Evolutionary conservation across 306 rosid species (phyloP), one percentile per base, ranked within the genome.

Genomic region (Castanopsis chinensis): DNA sequence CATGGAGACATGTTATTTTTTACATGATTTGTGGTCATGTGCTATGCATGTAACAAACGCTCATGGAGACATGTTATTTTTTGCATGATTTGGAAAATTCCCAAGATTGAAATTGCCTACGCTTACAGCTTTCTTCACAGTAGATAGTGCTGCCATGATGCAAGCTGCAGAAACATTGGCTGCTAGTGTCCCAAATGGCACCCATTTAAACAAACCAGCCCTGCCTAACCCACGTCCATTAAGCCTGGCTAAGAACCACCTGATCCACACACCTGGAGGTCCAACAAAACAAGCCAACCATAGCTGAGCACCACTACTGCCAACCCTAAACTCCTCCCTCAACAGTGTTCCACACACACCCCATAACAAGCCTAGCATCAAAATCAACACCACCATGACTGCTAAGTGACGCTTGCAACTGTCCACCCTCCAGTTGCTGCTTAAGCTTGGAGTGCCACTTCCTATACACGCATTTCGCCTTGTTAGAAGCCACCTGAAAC

Each of bases 121-220:
- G 18, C 93, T 79, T 77, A 90, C 97, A 63, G 80, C 93, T 78
- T 85, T 80, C 83, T 82, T 87, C 59, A 84, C 32, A 30, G 77
- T 83, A 45, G 97, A 72, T 27, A 92, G 93, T 18, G 96, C 93
- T 65, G 97, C 97, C 97, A 91, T 89, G 81, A 90, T 30, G 60
- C 90, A 91, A 73, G 97, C 92, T 53, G 97, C 97, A 10, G 91
- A 87, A 37, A 94, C 94, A 87, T 92, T 95, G 17, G 93, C 97
- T 71, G 78, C 85, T 20, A 93, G 77, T 28, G 98, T 93, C 55
- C 98, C 93, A 74, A 90, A 86, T 13, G 91, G 97, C 82, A 91
- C 30, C 98, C 97, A 90, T 80, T 82, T 85, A 64, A 87, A 69
- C 54, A 67, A 65, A 45, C 87, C 86, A 12, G 21, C 65, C 55